Evolutionary conservation across 306 rosid genomes (phyloP).

Genomic region (Sophora flavescens): DNA sequence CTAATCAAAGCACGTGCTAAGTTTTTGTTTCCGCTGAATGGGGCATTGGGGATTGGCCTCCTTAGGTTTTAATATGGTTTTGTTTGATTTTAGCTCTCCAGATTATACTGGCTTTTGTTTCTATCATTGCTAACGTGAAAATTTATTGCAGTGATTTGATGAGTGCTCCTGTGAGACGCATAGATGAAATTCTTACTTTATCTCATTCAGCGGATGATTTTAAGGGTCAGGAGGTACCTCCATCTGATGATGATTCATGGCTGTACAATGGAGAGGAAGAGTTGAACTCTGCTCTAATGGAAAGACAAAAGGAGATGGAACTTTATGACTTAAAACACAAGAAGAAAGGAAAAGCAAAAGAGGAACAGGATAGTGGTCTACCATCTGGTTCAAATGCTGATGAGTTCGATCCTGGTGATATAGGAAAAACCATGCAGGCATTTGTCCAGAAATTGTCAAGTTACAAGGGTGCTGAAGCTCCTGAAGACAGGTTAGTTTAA

Average conservation of each 20-base stretch:
- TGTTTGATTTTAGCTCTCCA: not conserved
- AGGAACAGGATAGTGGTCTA: conserved; percentile 52
- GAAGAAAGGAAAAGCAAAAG: conserved; percentile 68
- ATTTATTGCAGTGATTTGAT: conserved; percentile 74
- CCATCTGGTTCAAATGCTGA: conserved; percentile 61
- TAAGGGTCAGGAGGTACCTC: conserved; percentile 68
- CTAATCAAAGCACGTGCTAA: not conserved
- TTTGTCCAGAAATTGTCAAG: conserved; percentile 86
- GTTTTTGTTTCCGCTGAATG: not conserved
- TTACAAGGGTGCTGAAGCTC: conserved; percentile 92
- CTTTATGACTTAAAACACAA: conserved; percentile 68
- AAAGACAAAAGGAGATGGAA: conserved; percentile 94
- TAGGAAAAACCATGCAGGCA: conserved; percentile 80
- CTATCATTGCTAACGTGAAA: conserved; percentile 37
- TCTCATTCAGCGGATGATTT: conserved; percentile 71
- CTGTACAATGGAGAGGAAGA: conserved; percentile 89
- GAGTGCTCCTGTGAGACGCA: conserved; percentile 87
- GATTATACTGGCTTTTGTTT: conserved; percentile 28
- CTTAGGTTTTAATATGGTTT: not conserved
- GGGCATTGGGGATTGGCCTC: conserved; percentile 1
- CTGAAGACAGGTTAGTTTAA: conserved; percentile 71
- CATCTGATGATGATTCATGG: conserved; percentile 92
- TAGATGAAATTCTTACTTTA: conserved; percentile 84
- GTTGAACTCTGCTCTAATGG: conserved; percentile 74
- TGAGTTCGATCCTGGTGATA: conserved; percentile 72